Conservation (phyloP, 2,329 filamentous ascomycete species). For the Bipolaris cookei region DNA sequence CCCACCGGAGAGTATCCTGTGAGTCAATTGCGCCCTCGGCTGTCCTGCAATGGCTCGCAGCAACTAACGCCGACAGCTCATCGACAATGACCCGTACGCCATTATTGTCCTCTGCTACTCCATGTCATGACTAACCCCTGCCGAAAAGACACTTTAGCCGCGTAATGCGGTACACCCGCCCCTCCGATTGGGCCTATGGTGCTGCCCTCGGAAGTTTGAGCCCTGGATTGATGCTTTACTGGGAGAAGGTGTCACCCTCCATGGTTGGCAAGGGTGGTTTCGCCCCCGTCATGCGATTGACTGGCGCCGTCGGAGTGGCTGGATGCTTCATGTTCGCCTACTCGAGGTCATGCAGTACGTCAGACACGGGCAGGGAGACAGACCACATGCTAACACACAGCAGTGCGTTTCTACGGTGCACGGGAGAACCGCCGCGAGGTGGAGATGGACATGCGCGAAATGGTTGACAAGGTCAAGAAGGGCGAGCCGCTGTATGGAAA, state of each 20-base stretch:
- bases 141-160: slow-evolving; percentile 84
- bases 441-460: slow-evolving; percentile 96
- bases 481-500: slow-evolving; percentile 89
- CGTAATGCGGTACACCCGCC: slow-evolving; percentile 84
- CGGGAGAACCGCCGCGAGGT: slow-evolving; percentile 90
- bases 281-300: slow-evolving; percentile 79
- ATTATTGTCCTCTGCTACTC: slow-evolving; percentile 11
- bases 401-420: slow-evolving; percentile 95
- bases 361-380: not conserved
- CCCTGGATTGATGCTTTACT: slow-evolving; percentile 74
- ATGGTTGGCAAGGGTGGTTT: slow-evolving; percentile 84
- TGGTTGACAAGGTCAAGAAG: slow-evolving; percentile 94
- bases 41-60: slow-evolving; percentile 28
- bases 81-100: slow-evolving; percentile 96
- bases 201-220: slow-evolving; percentile 71
- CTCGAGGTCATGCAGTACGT: slow-evolving; percentile 81
- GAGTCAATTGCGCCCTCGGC: slow-evolving; percentile 50
- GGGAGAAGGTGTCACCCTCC: slow-evolving; percentile 86
- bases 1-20: slow-evolving; percentile 87
- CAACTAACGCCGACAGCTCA: slow-evolving; percentile 70
- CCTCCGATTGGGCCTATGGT: slow-evolving; percentile 80
- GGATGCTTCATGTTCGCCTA: slow-evolving; percentile 88
- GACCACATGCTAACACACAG: slow-evolving; percentile 7
- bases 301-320: slow-evolving; percentile 71
- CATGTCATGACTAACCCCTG: slow-evolving; percentile 28